Evolutionary conservation across 495 filamentous ascomycete species (phyloP).

Genomic region (Penicillium cinerascens): DNA sequence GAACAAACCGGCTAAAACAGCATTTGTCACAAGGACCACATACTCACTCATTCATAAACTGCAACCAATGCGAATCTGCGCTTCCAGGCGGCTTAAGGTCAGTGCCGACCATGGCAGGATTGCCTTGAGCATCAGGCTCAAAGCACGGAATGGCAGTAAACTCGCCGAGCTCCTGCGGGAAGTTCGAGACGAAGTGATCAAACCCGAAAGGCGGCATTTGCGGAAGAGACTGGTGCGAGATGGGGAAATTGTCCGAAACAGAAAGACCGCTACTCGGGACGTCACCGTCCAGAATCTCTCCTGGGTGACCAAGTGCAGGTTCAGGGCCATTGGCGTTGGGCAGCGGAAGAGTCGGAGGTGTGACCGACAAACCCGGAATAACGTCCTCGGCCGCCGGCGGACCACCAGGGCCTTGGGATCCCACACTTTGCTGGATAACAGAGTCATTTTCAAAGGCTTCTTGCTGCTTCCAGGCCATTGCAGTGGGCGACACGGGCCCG

Average conservation of each 20-base stretch:
- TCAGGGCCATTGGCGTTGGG: slow-evolving; percentile 12
- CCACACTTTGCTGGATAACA: slow-evolving; percentile 13
- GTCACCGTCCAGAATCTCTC: slow-evolving; percentile 20
- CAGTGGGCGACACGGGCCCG: slow-evolving; percentile 40
- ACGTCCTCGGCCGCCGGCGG: slow-evolving; percentile 8
- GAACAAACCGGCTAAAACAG: not conserved
- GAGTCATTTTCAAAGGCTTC: slow-evolving; percentile 18
- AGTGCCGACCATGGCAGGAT: slow-evolving; percentile 12
- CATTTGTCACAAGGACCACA: not conserved
- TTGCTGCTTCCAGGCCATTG: slow-evolving; percentile 19
- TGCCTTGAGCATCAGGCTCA: slow-evolving; percentile 37
- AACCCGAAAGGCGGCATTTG: slow-evolving; percentile 41
- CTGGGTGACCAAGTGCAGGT: slow-evolving; percentile 5
- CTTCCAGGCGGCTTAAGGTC: slow-evolving; percentile 27
- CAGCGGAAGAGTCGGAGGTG: slow-evolving; percentile 13
- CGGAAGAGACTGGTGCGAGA: slow-evolving; percentile 30
- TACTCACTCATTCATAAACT: slow-evolving; percentile 37
- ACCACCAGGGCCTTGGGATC: slow-evolving; percentile 8
- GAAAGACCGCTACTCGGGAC: slow-evolving; percentile 23
- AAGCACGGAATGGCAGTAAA: slow-evolving; percentile 48
- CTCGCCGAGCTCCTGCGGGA: slow-evolving; percentile 46
- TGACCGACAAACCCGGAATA: slow-evolving; percentile 12
- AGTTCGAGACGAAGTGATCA: slow-evolving; percentile 46
- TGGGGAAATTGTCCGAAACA: slow-evolving; percentile 27
- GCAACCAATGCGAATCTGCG: slow-evolving; percentile 36